Percentiles rank a stretch among this genome's conserved stretches.
Evolutionary conservation across 2,329 filamentous ascomycete species (phyloP).

Genomic region (Chaetomium sp.): DNA sequence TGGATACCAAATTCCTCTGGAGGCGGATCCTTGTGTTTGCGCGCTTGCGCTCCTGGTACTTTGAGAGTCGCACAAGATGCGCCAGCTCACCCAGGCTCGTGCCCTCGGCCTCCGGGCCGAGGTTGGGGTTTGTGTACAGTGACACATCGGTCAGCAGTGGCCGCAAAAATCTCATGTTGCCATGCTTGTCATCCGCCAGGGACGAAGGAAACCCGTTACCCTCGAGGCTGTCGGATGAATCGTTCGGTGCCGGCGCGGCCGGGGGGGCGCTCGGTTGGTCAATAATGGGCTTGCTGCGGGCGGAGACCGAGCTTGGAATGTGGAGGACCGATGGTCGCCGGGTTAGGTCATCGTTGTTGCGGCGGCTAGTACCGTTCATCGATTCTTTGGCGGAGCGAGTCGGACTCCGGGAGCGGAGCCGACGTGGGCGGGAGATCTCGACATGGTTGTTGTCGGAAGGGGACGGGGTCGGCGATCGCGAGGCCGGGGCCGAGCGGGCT

Average conservation of each 20-base stretch:
- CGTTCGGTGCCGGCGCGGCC: conserved; percentile 22
- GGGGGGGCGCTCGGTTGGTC: conserved; percentile 36
- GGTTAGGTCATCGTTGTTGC: conserved; percentile 36
- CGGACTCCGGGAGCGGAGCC: conserved; percentile 50
- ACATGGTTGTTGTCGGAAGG: conserved; percentile 43
- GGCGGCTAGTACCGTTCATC: conserved; percentile 38
- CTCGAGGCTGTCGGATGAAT: conserved; percentile 24
- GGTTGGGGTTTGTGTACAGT: conserved; percentile 56
- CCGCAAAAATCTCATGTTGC: conserved; percentile 39
- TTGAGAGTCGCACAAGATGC: conserved; percentile 68
- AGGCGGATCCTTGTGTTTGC: conserved; percentile 65
- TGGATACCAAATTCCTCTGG: conserved; percentile 67
- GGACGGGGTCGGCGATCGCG: conserved; percentile 50
- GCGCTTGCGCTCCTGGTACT: conserved; percentile 76
- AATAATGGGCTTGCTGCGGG: conserved; percentile 44
- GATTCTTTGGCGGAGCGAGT: conserved; percentile 40
- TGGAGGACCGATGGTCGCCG: conserved; percentile 35
- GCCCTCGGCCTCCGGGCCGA: conserved; percentile 55
- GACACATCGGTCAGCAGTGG: conserved; percentile 61
- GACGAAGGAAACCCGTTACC: conserved; percentile 27
- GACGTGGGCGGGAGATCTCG: conserved; percentile 44
- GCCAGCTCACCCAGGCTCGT: conserved; percentile 72
- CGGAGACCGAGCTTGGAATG: conserved; percentile 31
- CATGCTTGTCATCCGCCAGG: conserved; percentile 36
- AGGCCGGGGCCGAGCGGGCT: conserved; percentile 48